phyloP scores from a whole-genome alignment of 1,284 basidiomycete species.

The Fomes fomentarius region DNA sequence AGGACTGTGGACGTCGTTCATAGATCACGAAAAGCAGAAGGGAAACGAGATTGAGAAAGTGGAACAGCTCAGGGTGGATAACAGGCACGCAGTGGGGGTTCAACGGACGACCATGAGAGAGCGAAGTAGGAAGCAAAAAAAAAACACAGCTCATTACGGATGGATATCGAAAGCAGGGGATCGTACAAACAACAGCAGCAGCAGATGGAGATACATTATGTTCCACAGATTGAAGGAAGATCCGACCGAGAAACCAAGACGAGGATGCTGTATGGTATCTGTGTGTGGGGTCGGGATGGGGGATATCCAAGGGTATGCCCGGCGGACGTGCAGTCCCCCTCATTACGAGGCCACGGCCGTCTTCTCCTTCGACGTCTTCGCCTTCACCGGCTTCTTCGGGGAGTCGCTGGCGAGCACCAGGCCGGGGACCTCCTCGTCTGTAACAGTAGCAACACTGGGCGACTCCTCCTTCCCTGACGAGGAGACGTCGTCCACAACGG shows the following conservation, averaged over 20 bases:
- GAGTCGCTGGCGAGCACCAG: slow-evolving; percentile 8
- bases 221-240: slow-evolving; percentile 13
- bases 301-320: slow-evolving; percentile 4
- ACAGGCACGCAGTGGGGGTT: neutral
- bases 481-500: neutral
- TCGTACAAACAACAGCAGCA: slow-evolving; percentile 24
- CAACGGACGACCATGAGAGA: neutral
- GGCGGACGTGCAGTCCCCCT: neutral
- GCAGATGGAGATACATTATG: slow-evolving; percentile 17
- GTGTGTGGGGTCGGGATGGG: neutral
- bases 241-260: slow-evolving; percentile 1
- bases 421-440: slow-evolving; percentile 27
- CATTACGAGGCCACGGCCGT: neutral
- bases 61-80: neutral
- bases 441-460: neutral
- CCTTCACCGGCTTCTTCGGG: neutral
- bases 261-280: neutral
- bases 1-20: too few relatives aligned
- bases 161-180: slow-evolving; percentile 9
- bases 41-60: neutral
- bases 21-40: neutral
- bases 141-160: slow-evolving; percentile 12
- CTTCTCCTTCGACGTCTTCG: neutral
- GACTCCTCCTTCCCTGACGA: slow-evolving; percentile 8
- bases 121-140: slow-evolving; percentile 1